Conservation (phyloP, 169 alveolate species). For the Neospora caninum region DNA sequence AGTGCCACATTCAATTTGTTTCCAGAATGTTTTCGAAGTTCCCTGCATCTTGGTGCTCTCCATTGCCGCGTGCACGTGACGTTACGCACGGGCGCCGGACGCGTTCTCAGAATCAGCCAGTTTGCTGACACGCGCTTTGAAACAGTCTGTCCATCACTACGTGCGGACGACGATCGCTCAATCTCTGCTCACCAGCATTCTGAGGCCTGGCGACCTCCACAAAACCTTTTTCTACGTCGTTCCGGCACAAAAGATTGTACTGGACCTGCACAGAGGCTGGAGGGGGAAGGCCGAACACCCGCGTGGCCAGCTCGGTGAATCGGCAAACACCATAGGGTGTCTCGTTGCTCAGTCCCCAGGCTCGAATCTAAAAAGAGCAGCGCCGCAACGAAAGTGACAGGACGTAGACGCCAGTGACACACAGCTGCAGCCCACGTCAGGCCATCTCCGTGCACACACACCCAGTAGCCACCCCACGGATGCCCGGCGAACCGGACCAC, state of each 20-base stretch:
- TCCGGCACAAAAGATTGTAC: conserved; percentile 82
- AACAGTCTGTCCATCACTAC: background rate
- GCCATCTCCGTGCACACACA: no score
- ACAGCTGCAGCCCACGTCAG: no score
- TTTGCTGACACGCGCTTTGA: background rate
- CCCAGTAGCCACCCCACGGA: no score
- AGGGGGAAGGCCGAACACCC: conserved; percentile 74
- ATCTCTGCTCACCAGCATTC: conserved; percentile 71
- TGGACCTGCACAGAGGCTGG: conserved; percentile 82
- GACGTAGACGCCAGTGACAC: no score
- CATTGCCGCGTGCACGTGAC: no score
- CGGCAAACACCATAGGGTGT: conserved; percentile 83
- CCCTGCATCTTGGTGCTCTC: no score
- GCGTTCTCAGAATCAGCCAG: no score
- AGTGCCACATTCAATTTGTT: no score
- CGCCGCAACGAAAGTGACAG: no score
- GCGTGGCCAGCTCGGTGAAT: conserved; percentile 74
- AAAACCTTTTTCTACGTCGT: conserved; percentile 85
- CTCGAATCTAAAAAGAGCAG: conserved; percentile 73
- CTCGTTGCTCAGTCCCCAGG: conserved; percentile 87
- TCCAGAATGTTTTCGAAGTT: no score
- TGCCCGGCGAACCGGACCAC: no score
- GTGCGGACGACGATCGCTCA: background rate
- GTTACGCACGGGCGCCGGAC: no score
- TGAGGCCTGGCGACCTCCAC: conserved; percentile 84